These are phyloP conservation scores for Torulaspora franciscae DNA, from an alignment of 805 yeast genomes.

Conservation along the genomic window DNA sequence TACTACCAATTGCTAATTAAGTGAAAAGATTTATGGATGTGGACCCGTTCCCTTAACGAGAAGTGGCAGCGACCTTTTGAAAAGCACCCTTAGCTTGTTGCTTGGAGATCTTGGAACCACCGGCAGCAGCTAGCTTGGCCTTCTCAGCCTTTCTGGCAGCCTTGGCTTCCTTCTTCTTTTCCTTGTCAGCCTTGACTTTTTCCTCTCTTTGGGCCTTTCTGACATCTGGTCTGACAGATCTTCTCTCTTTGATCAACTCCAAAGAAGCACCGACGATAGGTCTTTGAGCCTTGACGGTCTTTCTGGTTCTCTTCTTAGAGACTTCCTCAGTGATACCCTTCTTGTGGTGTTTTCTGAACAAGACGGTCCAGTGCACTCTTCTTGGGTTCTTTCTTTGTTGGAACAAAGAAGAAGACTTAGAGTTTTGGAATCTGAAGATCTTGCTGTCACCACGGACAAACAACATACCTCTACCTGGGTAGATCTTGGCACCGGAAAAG, in stretches of 20 bases:
- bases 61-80: constrained; percentile 94
- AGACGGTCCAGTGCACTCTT: constrained; percentile 99
- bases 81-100: constrained; percentile 97
- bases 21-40: constrained; percentile 6
- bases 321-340: constrained; percentile 99
- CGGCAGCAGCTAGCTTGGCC: constrained; percentile 75
- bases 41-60: constrained; percentile 61
- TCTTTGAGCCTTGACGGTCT: constrained; percentile 97
- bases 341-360: constrained; percentile 99
- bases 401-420: constrained; percentile 97
- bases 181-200: constrained; percentile 78
- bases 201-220: constrained; percentile 97
- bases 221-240: constrained; percentile 91
- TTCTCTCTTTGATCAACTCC: constrained; percentile 97
- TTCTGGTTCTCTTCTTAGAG: constrained; percentile 94
- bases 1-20: constrained; percentile 10
- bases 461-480: constrained; percentile 99
- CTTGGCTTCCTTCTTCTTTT: constrained; percentile 85
- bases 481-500: constrained; percentile 98
- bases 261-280: constrained; percentile 99
- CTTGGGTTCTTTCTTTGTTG: constrained; percentile 99
- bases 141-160: constrained; percentile 93
- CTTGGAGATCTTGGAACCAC: constrained; percentile 78
- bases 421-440: constrained; percentile 98
- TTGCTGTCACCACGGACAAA: constrained; percentile 99